Evolutionary conservation across 2,329 filamentous ascomycete genomes (phyloP), one percentile per base, ranked within the genome.

Genomic region (Taxawa tesnikishii): DNA sequence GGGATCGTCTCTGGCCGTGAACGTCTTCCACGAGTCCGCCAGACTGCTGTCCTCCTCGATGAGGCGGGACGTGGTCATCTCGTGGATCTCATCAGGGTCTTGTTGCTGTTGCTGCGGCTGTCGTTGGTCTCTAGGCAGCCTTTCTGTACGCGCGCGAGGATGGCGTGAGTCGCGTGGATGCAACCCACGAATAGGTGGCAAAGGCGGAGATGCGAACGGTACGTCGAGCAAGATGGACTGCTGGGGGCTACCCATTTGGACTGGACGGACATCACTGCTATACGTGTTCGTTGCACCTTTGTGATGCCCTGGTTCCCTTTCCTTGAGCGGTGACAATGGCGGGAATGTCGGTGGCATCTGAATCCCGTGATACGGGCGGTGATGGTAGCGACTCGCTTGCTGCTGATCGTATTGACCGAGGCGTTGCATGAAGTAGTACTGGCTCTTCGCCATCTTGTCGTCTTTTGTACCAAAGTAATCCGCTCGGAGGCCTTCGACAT

Each of bases 391-490:
- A 10, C 29, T 29, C 2, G 39, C 36, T 16, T 37, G 36, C 15
- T 32, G 31, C 14, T 31, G 24, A 27, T 41, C 39, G 14, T 41
- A 41, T 23, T 33, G 27, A 7, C 36, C 31, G 6, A 41, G 28
- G 2, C 39, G 18, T 50, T 94, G 85, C 37, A 94, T 65, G 54
- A 98, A 98, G 2, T 87, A 85, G 48, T 90, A 87, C 52, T 94
- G 90, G 0, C 88, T 96, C 11, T 85, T 83, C n/a, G 90, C 79
- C 83, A 98, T 94, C 61, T 98, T 98, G 40, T 87, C 83, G 48
- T 98, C 87, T 50, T 94, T 94, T 7, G 85, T 84, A 14, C 83
- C 77, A 50, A 90, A 96, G 53, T 96, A 96, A 45, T 94, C 87
- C 37, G 90, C 83, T 8, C 90, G 75, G 7, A 85, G 70, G n/a